These are phyloP conservation scores for Capronia americana DNA, from an alignment of 2,329 filamentous ascomycete species.

Conservation along the genomic window DNA sequence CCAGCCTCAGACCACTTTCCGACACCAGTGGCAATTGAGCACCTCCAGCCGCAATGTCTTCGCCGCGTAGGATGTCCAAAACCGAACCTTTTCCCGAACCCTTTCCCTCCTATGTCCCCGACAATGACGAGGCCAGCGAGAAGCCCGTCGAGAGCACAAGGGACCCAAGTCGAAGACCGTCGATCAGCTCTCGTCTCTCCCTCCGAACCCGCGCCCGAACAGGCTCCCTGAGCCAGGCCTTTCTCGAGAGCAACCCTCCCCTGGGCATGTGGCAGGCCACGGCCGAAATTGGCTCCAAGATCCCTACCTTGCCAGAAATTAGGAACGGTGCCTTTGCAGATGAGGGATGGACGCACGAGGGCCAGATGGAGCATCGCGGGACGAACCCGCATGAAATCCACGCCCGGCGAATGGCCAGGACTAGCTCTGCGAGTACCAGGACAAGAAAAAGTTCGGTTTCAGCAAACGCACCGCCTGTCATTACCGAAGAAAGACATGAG, in stretches of 20 bases:
- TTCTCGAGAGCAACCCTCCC: constrained; percentile 44
- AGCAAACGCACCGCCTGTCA: constrained; percentile 19
- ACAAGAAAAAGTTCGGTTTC: constrained; percentile 35
- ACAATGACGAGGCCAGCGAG: constrained; percentile 13
- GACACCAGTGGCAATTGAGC: neutral
- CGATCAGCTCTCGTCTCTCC: constrained; percentile 25
- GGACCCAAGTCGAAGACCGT: constrained; percentile 15
- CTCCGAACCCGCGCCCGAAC: constrained; percentile 30
- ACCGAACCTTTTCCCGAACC: constrained; percentile 25
- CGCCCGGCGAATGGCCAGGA: constrained; percentile 37
- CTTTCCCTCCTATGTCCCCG: constrained; percentile 23
- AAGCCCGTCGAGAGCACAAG: constrained; percentile 5
- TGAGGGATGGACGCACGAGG: constrained; percentile 44
- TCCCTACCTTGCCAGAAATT: constrained; percentile 44
- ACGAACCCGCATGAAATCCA: constrained; percentile 44
- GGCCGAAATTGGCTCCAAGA: constrained; percentile 43
- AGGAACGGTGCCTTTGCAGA: constrained; percentile 42
- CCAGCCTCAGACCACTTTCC: neutral
- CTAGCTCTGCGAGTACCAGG: constrained; percentile 39
- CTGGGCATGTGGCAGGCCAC: constrained; percentile 46
- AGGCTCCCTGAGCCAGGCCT: constrained; percentile 35
- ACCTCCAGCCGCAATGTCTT: neutral
- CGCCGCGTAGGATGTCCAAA: constrained; percentile 6
- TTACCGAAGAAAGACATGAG: constrained; percentile 36
- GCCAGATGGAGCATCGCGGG: constrained; percentile 43